These are phyloP conservation scores for Cinnamomum micranthum DNA, from an alignment of 164 flowering plant genomes.

Conservation along the genomic window DNA sequence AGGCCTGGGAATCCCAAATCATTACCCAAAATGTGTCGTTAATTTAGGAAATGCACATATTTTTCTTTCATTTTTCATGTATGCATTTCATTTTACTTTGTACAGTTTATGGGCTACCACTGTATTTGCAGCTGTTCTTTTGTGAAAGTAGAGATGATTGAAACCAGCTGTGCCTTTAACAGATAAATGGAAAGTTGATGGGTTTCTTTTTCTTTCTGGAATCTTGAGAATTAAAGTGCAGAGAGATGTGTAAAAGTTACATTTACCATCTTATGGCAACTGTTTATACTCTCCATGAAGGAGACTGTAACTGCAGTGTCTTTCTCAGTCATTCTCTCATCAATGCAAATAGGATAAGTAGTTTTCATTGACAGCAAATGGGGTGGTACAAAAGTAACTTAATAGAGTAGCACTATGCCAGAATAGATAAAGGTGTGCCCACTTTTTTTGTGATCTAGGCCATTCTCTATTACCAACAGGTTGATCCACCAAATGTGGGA, in stretches of 20 bases:
- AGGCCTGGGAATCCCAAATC: conserved; percentile 33
- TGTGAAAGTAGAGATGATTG: not conserved
- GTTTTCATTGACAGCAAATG: not conserved
- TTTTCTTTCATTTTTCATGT: not conserved
- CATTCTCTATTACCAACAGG: too few relatives aligned
- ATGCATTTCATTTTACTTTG: not conserved
- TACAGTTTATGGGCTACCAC: not conserved
- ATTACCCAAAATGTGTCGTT: conserved; percentile 63
- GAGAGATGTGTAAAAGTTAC: not conserved
- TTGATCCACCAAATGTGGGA: too few relatives aligned
- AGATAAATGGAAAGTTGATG: not conserved
- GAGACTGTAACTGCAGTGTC: not conserved
- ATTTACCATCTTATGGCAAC: not conserved
- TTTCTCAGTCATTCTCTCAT: not conserved
- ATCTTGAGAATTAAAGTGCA: not conserved
- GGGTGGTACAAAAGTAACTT: not conserved
- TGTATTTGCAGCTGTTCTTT: not conserved
- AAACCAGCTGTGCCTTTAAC: not conserved
- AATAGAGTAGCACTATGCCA: too few relatives aligned
- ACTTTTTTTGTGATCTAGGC: too few relatives aligned
- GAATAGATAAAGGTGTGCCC: too few relatives aligned
- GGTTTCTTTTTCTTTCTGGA: not conserved
- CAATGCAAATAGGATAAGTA: not conserved
- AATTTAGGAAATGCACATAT: not conserved
- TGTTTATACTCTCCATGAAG: not conserved